These are phyloP conservation scores for Mallotus repandus DNA, from an alignment of 441 rosid species.

Conservation along the genomic window DNA sequence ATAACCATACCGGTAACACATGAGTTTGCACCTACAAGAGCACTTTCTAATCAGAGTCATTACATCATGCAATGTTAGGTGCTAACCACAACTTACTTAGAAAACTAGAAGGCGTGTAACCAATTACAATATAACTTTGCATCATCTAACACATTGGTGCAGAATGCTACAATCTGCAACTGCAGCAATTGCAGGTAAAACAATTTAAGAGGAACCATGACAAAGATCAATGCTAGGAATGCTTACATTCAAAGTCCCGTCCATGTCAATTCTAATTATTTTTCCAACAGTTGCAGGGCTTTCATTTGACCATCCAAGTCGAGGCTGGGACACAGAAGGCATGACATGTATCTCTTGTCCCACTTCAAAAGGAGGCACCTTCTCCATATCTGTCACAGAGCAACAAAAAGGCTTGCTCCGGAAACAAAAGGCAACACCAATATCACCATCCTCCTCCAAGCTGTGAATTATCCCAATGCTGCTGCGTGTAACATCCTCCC, in stretches of 20 bases:
- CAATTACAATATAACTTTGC: neutral
- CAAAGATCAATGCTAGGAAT: constrained; percentile 15
- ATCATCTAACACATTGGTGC: neutral
- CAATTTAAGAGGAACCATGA: neutral
- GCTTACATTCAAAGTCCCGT: constrained; percentile 94
- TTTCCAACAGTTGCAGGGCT: constrained; percentile 93
- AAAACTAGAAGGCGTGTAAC: neutral
- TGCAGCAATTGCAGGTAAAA: constrained; percentile 4
- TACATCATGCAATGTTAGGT: neutral
- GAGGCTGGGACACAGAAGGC: constrained; percentile 85
- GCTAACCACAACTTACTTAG: neutral
- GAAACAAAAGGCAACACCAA: constrained; percentile 95
- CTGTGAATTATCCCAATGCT: constrained; percentile 92
- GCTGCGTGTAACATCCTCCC: constrained; percentile 88
- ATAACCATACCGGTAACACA: neutral
- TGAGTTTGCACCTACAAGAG: neutral
- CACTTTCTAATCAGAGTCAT: neutral
- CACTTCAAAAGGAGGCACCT: constrained; percentile 84
- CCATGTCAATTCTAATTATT: constrained; percentile 88
- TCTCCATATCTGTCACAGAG: constrained; percentile 94
- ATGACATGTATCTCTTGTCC: constrained; percentile 87
- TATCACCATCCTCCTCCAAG: constrained; percentile 95
- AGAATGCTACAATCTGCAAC: constrained; percentile 9
- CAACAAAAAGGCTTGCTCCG: constrained; percentile 90
- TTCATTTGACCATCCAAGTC: constrained; percentile 98